These are phyloP conservation scores for Tricholoma sp. DNA, from an alignment of 768 basidiomycete species.

Conservation along the genomic window DNA sequence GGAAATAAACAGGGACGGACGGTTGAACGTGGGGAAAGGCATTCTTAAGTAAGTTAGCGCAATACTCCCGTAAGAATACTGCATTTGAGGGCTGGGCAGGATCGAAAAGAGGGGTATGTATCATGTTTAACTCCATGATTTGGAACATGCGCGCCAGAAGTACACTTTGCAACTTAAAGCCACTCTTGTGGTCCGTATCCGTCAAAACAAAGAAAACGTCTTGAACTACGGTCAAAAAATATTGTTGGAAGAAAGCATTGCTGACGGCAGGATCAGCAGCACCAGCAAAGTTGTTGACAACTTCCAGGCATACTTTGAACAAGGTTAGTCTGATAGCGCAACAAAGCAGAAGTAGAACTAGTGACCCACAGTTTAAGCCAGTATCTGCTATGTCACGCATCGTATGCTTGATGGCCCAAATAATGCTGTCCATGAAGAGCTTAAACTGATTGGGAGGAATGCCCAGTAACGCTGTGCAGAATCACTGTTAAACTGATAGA, in stretches of 20 bases:
- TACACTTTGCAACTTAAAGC: constrained; percentile 92
- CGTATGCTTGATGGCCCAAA: constrained; percentile 99
- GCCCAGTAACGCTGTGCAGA: constrained; percentile 62
- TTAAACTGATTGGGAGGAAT: constrained; percentile 94
- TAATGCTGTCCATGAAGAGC: constrained; percentile 95
- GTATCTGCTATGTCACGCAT: constrained; percentile 98
- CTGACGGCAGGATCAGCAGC: constrained; percentile 70
- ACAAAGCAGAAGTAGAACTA: constrained; percentile 1
- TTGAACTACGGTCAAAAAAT: constrained; percentile 87
- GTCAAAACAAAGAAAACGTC: constrained; percentile 98
- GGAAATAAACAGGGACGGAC: constrained; percentile 38
- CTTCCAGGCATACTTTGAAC: constrained; percentile 76
- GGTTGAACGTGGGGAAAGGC: constrained; percentile 92
- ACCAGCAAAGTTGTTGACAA: constrained; percentile 89
- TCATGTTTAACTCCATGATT: constrained; percentile 75
- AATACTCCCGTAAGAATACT: constrained; percentile 79
- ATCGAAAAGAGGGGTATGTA: constrained; percentile 83
- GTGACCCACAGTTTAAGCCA: constrained; percentile 62
- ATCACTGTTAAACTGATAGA: constrained; percentile 4
- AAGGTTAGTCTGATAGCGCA: constrained; percentile 2
- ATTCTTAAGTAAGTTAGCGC: constrained; percentile 74
- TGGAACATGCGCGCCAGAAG: constrained; percentile 93
- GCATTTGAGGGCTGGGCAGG: constrained; percentile 74
- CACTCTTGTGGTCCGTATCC: constrained; percentile 98
- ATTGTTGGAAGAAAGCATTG: constrained; percentile 95